phyloP scores from a whole-genome alignment of 2,329 filamentous ascomycete genomes.

The Trichoderma guizhouense region DNA sequence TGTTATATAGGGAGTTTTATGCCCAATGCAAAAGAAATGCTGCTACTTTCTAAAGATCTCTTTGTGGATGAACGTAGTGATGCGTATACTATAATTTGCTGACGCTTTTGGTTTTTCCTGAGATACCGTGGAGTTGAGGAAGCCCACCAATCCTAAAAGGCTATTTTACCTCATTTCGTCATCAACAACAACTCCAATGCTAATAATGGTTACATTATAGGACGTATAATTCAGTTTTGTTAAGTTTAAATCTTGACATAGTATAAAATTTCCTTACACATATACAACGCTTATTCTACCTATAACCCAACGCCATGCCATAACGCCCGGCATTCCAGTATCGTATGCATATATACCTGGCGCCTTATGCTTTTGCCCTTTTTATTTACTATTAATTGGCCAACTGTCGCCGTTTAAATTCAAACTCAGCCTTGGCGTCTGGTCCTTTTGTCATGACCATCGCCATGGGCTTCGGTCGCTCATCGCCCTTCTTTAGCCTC shows the following conservation, averaged over 20 bases:
- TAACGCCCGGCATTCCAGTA: not conserved
- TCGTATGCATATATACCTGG: not conserved
- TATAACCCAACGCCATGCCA: not conserved
- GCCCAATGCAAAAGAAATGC: constrained; percentile 16
- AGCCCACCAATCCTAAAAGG: not conserved
- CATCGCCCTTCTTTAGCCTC: constrained; percentile 33
- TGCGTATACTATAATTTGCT: not conserved
- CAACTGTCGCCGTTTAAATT: constrained; percentile 37
- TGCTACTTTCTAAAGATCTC: not conserved
- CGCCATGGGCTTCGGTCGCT: constrained; percentile 38
- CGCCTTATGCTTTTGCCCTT: not conserved
- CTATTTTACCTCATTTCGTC: not conserved
- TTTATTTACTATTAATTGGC: constrained; percentile 16
- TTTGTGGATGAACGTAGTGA: not conserved
- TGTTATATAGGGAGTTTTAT: constrained; percentile 15
- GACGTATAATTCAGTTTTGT: not conserved
- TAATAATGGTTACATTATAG: not conserved
- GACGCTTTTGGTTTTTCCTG: not conserved
- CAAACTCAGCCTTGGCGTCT: constrained; percentile 39
- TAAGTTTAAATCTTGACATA: not conserved
- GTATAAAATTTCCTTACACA: not conserved
- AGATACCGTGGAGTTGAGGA: not conserved
- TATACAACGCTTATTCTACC: not conserved
- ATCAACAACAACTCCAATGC: not conserved
- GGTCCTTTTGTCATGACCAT: constrained; percentile 41